Conservation (phyloP, 108 stramenopile genomes). For the Ochromonas danica region DNA sequence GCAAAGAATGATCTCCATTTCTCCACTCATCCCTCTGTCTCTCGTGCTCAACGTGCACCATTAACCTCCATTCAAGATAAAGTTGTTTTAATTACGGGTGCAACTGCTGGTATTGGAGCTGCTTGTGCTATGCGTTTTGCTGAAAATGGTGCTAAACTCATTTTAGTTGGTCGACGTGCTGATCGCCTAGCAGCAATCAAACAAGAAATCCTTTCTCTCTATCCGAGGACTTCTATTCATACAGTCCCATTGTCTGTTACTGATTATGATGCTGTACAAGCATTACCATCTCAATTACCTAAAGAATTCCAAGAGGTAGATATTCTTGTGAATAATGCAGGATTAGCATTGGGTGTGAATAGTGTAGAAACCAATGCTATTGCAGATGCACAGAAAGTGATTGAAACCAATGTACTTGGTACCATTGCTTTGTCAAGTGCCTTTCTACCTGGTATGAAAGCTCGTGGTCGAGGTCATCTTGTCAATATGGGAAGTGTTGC, state of each 20-base stretch:
- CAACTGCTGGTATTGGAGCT: conserved; percentile 2
- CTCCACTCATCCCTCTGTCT: not conserved
- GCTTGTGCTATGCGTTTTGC: conserved; percentile 34
- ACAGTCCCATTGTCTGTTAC: not conserved
- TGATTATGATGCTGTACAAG: not conserved
- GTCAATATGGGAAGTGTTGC: conserved; percentile 25
- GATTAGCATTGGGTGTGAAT: conserved; percentile 25
- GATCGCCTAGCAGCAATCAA: not conserved
- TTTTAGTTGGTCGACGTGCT: conserved; percentile 25
- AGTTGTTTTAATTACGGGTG: conserved; percentile 10
- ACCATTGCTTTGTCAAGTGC: not conserved
- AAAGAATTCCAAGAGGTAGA: conserved; percentile 29
- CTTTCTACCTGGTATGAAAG: conserved; percentile 27
- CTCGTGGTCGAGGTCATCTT: conserved; percentile 31
- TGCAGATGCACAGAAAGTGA: not conserved
- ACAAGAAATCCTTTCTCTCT: not conserved
- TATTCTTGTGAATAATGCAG: conserved; percentile 40
- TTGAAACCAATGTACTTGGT: conserved; percentile 22
- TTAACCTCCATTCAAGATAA: not conserved
- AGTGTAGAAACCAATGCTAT: not conserved
- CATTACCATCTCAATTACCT: not conserved
- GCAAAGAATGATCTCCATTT: too few species aligned
- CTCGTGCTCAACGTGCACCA: not conserved
- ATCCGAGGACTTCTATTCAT: not conserved
- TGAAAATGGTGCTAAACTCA: conserved; percentile 25